Conservation (phyloP, 495 filamentous ascomycete species). For the Coniosporium apollinis region DNA sequence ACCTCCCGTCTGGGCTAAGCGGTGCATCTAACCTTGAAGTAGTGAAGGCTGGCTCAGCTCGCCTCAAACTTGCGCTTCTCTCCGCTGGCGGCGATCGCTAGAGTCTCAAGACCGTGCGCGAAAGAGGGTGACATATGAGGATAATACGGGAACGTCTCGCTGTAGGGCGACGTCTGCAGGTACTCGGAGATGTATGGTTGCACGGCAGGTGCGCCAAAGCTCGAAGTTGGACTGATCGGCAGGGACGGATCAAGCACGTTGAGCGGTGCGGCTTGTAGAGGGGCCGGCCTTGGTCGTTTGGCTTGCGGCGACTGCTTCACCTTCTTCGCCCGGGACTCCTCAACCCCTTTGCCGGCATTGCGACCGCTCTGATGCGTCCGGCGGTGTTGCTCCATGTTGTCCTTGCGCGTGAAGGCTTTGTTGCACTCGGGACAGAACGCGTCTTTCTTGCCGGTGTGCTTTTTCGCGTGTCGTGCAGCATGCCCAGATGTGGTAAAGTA, state of each 20-base stretch:
- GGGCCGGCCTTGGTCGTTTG: slow-evolving; percentile 10
- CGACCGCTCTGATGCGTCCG: slow-evolving; percentile 51
- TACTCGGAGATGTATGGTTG: slow-evolving; percentile 8
- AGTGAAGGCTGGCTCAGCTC: too few relatives aligned
- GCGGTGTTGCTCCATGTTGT: slow-evolving; percentile 98
- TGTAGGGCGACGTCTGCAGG: slow-evolving; percentile 6
- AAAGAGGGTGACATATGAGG: slow-evolving; percentile 1
- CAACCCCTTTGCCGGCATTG: slow-evolving; percentile 9
- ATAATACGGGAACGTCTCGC: slow-evolving; percentile 2
- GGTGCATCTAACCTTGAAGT: too few relatives aligned
- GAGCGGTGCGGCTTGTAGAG: slow-evolving; percentile 5
- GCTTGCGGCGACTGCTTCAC: slow-evolving; percentile 8
- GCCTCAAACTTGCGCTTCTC: slow-evolving; percentile 16
- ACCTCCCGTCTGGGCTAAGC: too few relatives aligned
- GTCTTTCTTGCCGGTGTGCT: slow-evolving; percentile 90
- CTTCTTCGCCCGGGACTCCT: slow-evolving; percentile 10
- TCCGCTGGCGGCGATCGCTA: slow-evolving; percentile 14
- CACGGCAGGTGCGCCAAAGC: slow-evolving; percentile 8
- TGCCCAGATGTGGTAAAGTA: slow-evolving; percentile 89
- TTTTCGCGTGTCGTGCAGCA: slow-evolving; percentile 89
- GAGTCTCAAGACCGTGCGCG: slow-evolving; percentile 15
- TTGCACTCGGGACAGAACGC: slow-evolving; percentile 78
- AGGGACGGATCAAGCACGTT: slow-evolving; percentile 6
- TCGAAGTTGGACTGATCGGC: slow-evolving; percentile 1
- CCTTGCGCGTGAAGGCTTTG: slow-evolving; percentile 89